phyloP scores from a whole-genome alignment of 2,329 filamentous ascomycete species.

The Aureobasidium namibiae region DNA sequence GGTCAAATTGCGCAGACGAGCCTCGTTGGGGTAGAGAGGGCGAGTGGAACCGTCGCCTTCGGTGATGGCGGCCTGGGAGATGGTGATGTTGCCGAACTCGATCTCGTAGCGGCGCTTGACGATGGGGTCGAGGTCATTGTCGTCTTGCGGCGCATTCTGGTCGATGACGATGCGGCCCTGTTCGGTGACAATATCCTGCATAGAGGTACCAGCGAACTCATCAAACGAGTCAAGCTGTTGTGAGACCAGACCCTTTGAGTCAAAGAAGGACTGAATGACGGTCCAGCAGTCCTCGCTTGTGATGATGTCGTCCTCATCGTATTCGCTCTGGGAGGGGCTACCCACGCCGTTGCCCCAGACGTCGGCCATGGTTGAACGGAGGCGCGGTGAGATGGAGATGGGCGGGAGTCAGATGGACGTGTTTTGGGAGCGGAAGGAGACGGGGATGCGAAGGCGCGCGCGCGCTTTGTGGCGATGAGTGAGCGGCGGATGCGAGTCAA shows the following conservation, averaged over 20 bases:
- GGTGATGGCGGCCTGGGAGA: conserved; percentile 82
- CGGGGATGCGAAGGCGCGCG: not conserved
- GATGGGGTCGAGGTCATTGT: conserved; percentile 61
- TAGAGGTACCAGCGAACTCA: conserved; percentile 88
- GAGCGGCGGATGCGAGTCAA: not conserved
- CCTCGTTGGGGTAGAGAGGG: conserved; percentile 86
- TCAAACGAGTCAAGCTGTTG: conserved; percentile 98
- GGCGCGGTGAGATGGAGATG: not conserved
- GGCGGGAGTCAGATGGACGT: not conserved
- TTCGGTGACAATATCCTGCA: conserved; percentile 90
- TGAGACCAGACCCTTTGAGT: conserved; percentile 88
- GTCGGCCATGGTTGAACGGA: conserved; percentile 14
- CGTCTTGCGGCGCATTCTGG: conserved; percentile 71
- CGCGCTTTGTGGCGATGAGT: not conserved
- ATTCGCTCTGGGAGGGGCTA: conserved; percentile 14
- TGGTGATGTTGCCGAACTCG: conserved; percentile 82
- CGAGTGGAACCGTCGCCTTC: conserved; percentile 86
- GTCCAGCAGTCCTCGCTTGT: conserved; percentile 98
- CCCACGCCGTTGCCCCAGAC: conserved; percentile 11
- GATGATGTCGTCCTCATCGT: conserved; percentile 43
- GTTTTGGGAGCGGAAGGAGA: not conserved
- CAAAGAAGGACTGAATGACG: conserved; percentile 95
- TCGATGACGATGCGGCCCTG: conserved; percentile 89
- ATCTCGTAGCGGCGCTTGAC: conserved; percentile 89
- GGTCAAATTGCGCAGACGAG: conserved; percentile 87